A percentile compares a stretch with the other conserved stretches of the same genome.
Evolutionary conservation across 345 rosid genomes (phyloP).

Genomic region (Camelina hispida): DNA sequence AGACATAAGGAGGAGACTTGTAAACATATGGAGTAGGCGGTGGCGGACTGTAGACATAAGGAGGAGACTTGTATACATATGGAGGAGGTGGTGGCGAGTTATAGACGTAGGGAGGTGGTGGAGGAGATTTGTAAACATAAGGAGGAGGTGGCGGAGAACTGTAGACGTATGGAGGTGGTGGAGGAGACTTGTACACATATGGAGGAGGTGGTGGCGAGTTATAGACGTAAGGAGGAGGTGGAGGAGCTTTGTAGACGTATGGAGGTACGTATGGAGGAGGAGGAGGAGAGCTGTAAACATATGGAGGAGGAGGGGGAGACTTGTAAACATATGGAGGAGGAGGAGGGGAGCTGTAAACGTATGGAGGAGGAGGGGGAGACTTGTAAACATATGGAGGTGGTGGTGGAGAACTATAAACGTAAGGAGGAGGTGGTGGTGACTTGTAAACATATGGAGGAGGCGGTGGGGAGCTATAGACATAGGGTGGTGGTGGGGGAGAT

Average conservation of each 20-base stretch:
- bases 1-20: neutral
- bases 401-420: neutral
- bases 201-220: conserved; percentile 16
- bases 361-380: neutral
- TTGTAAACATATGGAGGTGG: neutral
- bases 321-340: neutral
- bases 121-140: neutral
- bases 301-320: neutral
- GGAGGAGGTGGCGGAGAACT: conserved; percentile 10
- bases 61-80: neutral
- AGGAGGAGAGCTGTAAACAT: neutral
- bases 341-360: neutral
- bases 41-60: neutral
- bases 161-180: neutral
- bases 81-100: conserved; percentile 15
- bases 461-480: neutral
- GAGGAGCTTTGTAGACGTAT: neutral
- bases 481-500: neutral
- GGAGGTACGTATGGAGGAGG: conserved; percentile 17
- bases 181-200: neutral
- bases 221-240: conserved; percentile 1
- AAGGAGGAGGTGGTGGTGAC: neutral
- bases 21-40: neutral
- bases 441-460: conserved; percentile 7
- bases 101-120: conserved; percentile 13